Evolutionary conservation across 306 rosid species (phyloP).

Genomic region (Hippophae tibetana): DNA sequence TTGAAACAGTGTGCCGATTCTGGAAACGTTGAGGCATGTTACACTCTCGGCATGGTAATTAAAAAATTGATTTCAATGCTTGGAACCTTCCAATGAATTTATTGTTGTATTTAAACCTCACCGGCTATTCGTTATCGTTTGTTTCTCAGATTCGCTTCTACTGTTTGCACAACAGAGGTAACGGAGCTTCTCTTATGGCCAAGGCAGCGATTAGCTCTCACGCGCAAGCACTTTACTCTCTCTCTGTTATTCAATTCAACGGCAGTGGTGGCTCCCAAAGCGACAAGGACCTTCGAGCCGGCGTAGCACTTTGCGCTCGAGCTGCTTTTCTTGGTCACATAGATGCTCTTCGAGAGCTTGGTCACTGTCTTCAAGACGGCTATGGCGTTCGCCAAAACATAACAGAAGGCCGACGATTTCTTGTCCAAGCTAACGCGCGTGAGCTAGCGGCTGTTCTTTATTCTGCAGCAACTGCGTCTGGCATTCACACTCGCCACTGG

Average conservation of each 20-base stretch:
- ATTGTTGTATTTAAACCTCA: neutral
- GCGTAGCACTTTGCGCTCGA: slow-evolving; percentile 82
- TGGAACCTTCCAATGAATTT: slow-evolving; percentile 1
- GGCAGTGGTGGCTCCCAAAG: slow-evolving; percentile 86
- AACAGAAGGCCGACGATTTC: slow-evolving; percentile 65
- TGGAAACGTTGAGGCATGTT: slow-evolving; percentile 84
- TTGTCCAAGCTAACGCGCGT: slow-evolving; percentile 86
- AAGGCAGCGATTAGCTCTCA: slow-evolving; percentile 81
- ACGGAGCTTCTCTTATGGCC: slow-evolving; percentile 80
- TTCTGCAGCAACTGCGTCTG: slow-evolving; percentile 12
- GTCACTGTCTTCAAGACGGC: slow-evolving; percentile 94
- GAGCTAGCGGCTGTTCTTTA: slow-evolving; percentile 72
- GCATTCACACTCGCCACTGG: slow-evolving; percentile 19
- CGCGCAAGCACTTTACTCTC: slow-evolving; percentile 80
- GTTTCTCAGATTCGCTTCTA: slow-evolving; percentile 75
- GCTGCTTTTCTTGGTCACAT: slow-evolving; percentile 87
- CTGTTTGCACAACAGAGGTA: slow-evolving; percentile 65
- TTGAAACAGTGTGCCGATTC: slow-evolving; percentile 74
- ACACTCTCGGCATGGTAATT: slow-evolving; percentile 83
- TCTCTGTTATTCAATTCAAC: slow-evolving; percentile 87
- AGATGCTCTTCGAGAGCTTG: slow-evolving; percentile 81
- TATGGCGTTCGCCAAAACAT: slow-evolving; percentile 85
- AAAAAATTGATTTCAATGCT: neutral
- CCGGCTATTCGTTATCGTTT: neutral
- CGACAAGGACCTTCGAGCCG: slow-evolving; percentile 81